These are phyloP conservation scores for Sarcomyxa edulis DNA, from an alignment of 768 basidiomycete genomes.

Conservation along the genomic window DNA sequence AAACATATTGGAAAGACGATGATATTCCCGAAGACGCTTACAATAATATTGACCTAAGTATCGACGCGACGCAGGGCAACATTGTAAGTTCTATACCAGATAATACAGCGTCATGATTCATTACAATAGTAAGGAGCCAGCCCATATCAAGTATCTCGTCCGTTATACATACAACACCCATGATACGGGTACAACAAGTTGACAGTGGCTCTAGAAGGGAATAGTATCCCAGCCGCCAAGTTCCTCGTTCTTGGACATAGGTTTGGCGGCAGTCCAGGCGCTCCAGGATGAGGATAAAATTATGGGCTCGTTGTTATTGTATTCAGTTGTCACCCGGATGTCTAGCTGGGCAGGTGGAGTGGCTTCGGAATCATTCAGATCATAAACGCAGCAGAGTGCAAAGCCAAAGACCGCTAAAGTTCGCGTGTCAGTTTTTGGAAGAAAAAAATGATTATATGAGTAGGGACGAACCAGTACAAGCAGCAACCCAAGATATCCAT, in stretches of 20 bases:
- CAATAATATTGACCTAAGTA: conserved; percentile 11
- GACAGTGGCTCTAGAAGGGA: background rate
- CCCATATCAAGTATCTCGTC: background rate
- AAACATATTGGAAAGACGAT: conserved; percentile 38
- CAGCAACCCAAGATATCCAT: conserved; percentile 21
- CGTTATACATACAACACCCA: background rate
- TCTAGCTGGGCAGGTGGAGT: background rate
- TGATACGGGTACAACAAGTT: background rate
- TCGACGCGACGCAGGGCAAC: conserved; percentile 6
- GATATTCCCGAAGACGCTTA: conserved; percentile 34
- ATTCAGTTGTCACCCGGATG: background rate
- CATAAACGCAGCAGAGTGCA: background rate
- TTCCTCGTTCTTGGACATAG: too few species aligned
- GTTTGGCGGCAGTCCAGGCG: too few species aligned
- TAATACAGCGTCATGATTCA: background rate
- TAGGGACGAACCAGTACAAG: conserved; percentile 18
- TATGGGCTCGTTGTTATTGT: too few species aligned
- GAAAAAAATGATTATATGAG: conserved; percentile 2
- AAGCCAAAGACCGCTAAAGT: conserved; percentile 15
- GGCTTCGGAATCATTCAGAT: background rate
- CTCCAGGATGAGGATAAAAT: background rate
- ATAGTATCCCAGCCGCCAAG: too few species aligned
- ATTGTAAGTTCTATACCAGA: background rate
- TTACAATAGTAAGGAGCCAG: background rate
- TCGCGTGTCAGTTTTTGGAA: background rate